Percentiles rank a stretch among this genome's conserved stretches.
Conservation (phyloP, 75 land plant species). For the Pseudotsuga menziesii region DNA sequence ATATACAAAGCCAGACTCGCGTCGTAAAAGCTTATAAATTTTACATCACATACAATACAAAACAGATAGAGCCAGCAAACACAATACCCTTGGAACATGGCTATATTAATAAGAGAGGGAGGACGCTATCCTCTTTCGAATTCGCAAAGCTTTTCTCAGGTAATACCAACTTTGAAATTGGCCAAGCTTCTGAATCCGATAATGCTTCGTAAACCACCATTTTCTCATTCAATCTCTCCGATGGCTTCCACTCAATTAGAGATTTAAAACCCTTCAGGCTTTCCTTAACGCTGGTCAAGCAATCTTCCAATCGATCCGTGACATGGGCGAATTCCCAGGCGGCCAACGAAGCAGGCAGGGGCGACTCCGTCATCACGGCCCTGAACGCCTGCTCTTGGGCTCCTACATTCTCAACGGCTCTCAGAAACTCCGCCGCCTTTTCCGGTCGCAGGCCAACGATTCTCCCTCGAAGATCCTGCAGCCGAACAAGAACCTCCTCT, state of each 20-base stretch:
- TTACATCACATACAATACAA: too few relatives aligned
- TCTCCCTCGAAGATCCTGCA: slow-evolving; percentile 37
- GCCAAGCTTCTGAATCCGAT: too few relatives aligned
- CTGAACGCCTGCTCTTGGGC: slow-evolving; percentile 18
- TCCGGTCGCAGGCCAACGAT: slow-evolving; percentile 22
- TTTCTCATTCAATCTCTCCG: too few relatives aligned
- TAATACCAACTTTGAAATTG: too few relatives aligned
- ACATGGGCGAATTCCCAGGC: not conserved
- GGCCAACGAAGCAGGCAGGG: not conserved
- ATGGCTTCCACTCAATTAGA: not conserved
- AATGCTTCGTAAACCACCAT: too few relatives aligned
- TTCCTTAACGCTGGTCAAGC: not conserved
- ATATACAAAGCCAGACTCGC: too few relatives aligned
- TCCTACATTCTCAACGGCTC: slow-evolving; percentile 27
- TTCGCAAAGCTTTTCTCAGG: too few relatives aligned
- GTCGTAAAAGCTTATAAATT: too few relatives aligned
- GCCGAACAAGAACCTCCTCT: slow-evolving; percentile 25
- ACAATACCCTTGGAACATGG: too few relatives aligned
- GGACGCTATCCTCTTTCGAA: too few relatives aligned
- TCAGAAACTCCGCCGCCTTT: slow-evolving; percentile 37
- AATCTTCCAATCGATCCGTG: not conserved
- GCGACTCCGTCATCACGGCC: not conserved
- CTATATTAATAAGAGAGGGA: too few relatives aligned
- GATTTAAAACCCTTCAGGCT: not conserved
- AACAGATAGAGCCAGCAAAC: too few relatives aligned